Base-by-base conservation (phyloP, 1,284 basidiomycete species). In the Moesziomyces aphidis region DNA sequence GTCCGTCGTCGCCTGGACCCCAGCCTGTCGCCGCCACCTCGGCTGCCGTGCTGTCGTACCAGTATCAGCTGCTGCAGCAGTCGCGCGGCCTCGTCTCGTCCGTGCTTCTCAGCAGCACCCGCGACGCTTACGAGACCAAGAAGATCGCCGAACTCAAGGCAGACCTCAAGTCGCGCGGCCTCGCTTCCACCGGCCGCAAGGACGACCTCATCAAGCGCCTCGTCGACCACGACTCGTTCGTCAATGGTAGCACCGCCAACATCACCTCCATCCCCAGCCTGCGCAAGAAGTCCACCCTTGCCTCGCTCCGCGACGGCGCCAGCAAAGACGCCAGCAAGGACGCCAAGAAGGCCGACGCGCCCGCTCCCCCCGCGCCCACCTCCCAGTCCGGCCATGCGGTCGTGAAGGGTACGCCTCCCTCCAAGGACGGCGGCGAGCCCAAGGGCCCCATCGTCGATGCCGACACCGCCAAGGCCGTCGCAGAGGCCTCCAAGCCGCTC, bases 181-280 rank as follows among this genome's bases (percentile, higher is more conserved):
- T 82, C 19, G 45, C 79, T 34, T 73, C 68, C n/a, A 50, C 68
- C 15, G 80, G 80, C 46, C 73, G 73, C 44, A 78, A 80, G 63
- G 75, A 76, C 1, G 77, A 82, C 44, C 73, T 82, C 39, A 67
- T 82, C 59, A 68, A 74, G 59, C 76, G 79, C 60, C 68, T 81
- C 26, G 71, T 78, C 42, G 71, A 79, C 47, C 73, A 64, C 52
- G 79, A 81, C 54, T 61, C 71, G 31, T 59, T 50, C 56, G 58
- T 77, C 58, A 71, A 77, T 45, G 78, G 78, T 36, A 74, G 70
- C 61, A 73, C 68, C 47, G 60, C 64, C 59, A 63, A 61, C 56
- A 56, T 67, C 45, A 19, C 60, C 11, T 45, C 60, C 7, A 44
- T 46, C 15, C 62, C 69, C 8, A 58, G 56, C 26, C 55, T 72